Base-by-base conservation (phyloP, 2,329 filamentous ascomycete species). In the Amphichorda felina region DNA sequence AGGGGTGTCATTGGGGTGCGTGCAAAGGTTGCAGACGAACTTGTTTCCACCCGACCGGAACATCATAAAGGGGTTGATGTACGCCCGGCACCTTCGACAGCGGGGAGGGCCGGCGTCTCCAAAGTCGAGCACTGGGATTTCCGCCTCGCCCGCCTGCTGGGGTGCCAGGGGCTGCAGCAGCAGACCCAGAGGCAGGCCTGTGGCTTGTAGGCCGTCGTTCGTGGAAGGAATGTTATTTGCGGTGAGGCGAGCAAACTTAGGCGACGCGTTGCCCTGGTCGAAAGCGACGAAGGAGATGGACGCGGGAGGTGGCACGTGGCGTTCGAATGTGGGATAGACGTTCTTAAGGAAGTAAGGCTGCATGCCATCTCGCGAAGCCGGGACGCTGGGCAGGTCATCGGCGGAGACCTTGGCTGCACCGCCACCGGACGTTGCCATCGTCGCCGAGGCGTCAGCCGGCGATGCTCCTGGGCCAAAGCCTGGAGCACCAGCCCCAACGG, bases 61-160 rank as follows among this genome's bases (percentile, higher is more conserved):
- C 53, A 88, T 83, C 91, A 98, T 96, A 55, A 98, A 98, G 2
- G 91, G 91, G 53, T 98, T 98, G 62, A 98, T 93, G 60, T 98
- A 98, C 11, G 89, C 82, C 53, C 91, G 75, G 64, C 91, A 98
- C 61, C 91, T 73, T 49, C 85, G 77, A 60, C 91, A 98, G 55
- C 91, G 75, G 16, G 91, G 91, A 28, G 91, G 91, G 0, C 91
- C 91, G 27, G 65, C 63, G 29, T 95, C 87, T 33, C 91, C 91
- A 67, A 96, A 98, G 60, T 98, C 91, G 17, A 98, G 70, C 4
- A 98, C 82, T 1, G 91, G 91, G 37, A 98, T 80, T 2, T 86
- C 75, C 33, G 81, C 70, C 60, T 98, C 91, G 35, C 91, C 89
- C 17, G 83, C 69, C 51, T 93, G 82, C 29, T 88, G 68, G 28